Evolutionary conservation across 169 alveolate species (phyloP), one percentile per base, ranked within the genome.

Genomic region (Eimeria falciformis): DNA sequence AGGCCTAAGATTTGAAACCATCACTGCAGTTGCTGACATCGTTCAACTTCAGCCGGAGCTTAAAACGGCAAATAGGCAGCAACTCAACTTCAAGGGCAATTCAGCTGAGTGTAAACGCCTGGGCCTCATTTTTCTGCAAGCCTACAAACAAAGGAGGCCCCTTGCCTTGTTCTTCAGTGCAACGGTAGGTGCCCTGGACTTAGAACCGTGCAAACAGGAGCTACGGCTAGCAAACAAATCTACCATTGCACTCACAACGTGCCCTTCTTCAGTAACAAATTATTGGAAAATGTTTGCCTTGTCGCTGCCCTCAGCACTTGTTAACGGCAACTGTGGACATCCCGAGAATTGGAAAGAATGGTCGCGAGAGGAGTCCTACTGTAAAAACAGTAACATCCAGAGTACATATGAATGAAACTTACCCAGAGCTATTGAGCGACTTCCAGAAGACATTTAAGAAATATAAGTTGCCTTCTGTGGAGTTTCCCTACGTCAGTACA

Each of bases 91-190:
- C 58, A 81, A 37, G 77, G 90, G 90, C 12, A 55, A 71, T 17
- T 53, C 90, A 55, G 90, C 90, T 9, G 90, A 81, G 56, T 81
- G 90, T 75, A 81, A 21, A 55, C 90, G 90, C 53, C 75, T 81
- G 23, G 90, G 90, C 0, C 58, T 77, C 47, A 81, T 81, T 55
- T 81, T 81, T 43, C 29, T 75, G 23, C 77, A 53, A 33, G 90
- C 90, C 45, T 75, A 81, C 45, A 81, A 27, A 14, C 37, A 75
- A 40, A 75, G 90, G 55, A 40, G 37, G 14, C 23, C 90, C 17
- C 77, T 81, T 56, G 90, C 77, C 18, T 43, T 81, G 0, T 81
- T 45, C 62, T 81, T 81, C 43, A 81, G 62, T 45, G 90, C 90
- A 53, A 81, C 90, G 56, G 90, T 81, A 81, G 4, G 90, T 25